A percentile compares a stretch with the other conserved stretches of the same genome.
Evolutionary conservation across 176 grass and related monocot species (phyloP).

Genomic region (Thalia dealbata): DNA sequence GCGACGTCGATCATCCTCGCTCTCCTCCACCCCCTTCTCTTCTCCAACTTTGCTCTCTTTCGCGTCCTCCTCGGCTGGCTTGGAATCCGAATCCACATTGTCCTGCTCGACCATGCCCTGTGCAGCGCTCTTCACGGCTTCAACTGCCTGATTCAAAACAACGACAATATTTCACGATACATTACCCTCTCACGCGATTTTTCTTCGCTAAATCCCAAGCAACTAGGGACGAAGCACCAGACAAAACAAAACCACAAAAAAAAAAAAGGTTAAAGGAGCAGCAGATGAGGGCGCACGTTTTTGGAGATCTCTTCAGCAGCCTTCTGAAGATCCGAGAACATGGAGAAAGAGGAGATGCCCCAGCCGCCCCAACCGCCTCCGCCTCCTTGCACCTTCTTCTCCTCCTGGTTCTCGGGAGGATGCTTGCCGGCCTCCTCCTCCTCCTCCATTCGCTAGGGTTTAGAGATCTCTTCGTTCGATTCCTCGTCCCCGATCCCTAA

Average conservation of each 20-base stretch:
- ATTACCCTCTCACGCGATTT: neutral
- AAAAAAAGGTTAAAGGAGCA: constrained; percentile 3
- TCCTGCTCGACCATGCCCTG: constrained; percentile 45
- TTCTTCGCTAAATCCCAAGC: neutral
- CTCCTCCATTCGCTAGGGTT: constrained; percentile 12
- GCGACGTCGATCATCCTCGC: constrained; percentile 27
- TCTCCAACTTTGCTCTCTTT: constrained; percentile 12
- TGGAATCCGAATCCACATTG: constrained; percentile 11
- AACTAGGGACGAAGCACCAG: neutral
- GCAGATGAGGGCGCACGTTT: constrained; percentile 31
- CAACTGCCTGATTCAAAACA: constrained; percentile 54
- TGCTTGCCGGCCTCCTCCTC: neutral
- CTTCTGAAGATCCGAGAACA: constrained; percentile 67
- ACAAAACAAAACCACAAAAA: neutral
- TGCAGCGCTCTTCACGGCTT: constrained; percentile 62
- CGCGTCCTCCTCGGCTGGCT: constrained; percentile 5
- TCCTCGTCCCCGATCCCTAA: neutral
- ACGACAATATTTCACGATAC: neutral
- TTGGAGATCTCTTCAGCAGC: constrained; percentile 69
- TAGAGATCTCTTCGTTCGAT: neutral
- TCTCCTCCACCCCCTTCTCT: constrained; percentile 17
- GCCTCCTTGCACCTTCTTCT: constrained; percentile 1
- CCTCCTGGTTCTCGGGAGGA: neutral
- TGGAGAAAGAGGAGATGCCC: constrained; percentile 48
- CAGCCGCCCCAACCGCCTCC: constrained; percentile 77